Conservation (phyloP, 768 basidiomycete genomes). For the Boletus vermiculosoides region DNA sequence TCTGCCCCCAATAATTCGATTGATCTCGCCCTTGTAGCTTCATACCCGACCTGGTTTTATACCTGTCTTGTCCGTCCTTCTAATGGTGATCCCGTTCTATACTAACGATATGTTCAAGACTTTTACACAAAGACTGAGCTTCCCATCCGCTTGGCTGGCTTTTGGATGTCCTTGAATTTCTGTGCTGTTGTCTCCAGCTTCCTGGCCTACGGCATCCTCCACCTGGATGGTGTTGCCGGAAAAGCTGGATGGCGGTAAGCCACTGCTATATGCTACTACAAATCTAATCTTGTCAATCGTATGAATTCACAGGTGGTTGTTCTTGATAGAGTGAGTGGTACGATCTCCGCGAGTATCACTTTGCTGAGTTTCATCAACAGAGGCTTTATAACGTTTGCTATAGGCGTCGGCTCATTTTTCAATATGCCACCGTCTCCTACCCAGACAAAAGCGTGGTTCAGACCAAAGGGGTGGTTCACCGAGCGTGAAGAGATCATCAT, state of each 20-base stretch:
- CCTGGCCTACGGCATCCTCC: slow-evolving; percentile 60
- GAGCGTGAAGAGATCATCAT: slow-evolving; percentile 61
- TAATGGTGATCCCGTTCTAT: neutral
- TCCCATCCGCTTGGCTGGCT: slow-evolving; percentile 54
- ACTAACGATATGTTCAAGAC: slow-evolving; percentile 2
- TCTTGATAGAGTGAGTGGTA: slow-evolving; percentile 32
- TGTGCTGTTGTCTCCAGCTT: slow-evolving; percentile 59
- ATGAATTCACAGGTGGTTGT: slow-evolving; percentile 34
- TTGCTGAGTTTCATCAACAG: neutral
- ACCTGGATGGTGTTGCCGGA: slow-evolving; percentile 8
- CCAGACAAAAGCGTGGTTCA: slow-evolving; percentile 55
- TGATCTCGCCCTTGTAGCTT: slow-evolving; percentile 34
- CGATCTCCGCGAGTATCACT: neutral
- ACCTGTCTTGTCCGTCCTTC: slow-evolving; percentile 50
- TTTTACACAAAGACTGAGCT: slow-evolving; percentile 62
- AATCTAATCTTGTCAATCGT: neutral
- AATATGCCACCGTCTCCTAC: slow-evolving; percentile 60
- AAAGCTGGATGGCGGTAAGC: slow-evolving; percentile 18
- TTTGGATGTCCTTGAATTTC: slow-evolving; percentile 63
- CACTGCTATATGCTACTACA: slow-evolving; percentile 25
- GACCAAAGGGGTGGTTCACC: slow-evolving; percentile 63
- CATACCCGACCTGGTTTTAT: slow-evolving; percentile 59
- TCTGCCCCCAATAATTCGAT: neutral
- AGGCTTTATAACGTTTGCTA: slow-evolving; percentile 44
- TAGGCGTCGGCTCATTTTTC: slow-evolving; percentile 57